A percentile compares a stretch with the other conserved stretches of the same genome.
These are phyloP conservation scores for Lumnitzera littorea DNA, from an alignment of 345 rosid genomes.

Conservation along the genomic window DNA sequence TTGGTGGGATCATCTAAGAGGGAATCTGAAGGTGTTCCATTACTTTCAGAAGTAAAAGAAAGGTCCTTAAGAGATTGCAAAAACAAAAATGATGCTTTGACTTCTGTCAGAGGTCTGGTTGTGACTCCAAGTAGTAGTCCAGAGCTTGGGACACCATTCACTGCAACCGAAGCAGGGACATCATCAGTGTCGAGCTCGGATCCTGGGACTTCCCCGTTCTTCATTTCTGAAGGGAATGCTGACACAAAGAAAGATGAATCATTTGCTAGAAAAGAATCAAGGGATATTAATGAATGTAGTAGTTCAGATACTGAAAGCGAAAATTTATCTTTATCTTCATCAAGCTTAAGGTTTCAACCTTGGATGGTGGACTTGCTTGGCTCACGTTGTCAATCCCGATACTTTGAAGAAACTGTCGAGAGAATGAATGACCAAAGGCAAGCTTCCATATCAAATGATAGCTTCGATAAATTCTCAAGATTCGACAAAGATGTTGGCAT, in stretches of 20 bases:
- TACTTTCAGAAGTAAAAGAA: constrained; percentile 38
- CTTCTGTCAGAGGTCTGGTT: constrained; percentile 58
- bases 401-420: constrained; percentile 38
- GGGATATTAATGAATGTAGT: constrained; percentile 48
- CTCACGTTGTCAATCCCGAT: constrained; percentile 41
- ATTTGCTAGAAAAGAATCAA: constrained; percentile 41
- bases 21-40: constrained; percentile 33
- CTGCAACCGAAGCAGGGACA: constrained; percentile 88
- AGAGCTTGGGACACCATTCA: constrained; percentile 93
- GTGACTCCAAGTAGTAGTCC: constrained; percentile 95
- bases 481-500: constrained; percentile 39
- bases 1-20: constrained; percentile 65
- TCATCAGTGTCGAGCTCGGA: constrained; percentile 96
- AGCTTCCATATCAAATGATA: constrained; percentile 13
- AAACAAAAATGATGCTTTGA: constrained; percentile 33
- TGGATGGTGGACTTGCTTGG: constrained; percentile 65
- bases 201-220: constrained; percentile 87
- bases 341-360: constrained; percentile 81
- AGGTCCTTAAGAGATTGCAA: constrained; percentile 33
- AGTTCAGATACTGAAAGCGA: constrained; percentile 78
- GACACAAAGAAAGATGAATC: constrained; percentile 66
- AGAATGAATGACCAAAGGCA: constrained; percentile 18
- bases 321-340: constrained; percentile 59
- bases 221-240: constrained; percentile 45
- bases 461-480: constrained; percentile 26